These are phyloP conservation scores for Huntiella abstrusa DNA, from an alignment of 2,329 filamentous ascomycete genomes.

Conservation along the genomic window DNA sequence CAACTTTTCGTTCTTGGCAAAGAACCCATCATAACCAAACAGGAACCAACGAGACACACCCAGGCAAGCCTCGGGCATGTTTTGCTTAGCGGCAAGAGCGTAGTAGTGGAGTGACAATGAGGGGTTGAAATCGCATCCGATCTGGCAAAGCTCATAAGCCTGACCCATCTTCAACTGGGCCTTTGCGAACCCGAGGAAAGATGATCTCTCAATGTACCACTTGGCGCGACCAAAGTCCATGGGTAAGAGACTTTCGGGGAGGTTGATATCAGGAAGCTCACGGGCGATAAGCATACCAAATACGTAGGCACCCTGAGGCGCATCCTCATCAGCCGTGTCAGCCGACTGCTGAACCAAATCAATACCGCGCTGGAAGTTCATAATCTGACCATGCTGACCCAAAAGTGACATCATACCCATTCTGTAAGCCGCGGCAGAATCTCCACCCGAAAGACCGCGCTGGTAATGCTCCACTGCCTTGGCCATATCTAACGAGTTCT, in stretches of 20 bases:
- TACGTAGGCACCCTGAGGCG: conserved; percentile 86
- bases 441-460: conserved; percentile 55
- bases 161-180: conserved; percentile 95
- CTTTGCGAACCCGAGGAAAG: conserved; percentile 88
- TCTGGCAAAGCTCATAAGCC: conserved; percentile 81
- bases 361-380: conserved; percentile 60
- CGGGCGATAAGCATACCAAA: conserved; percentile 86
- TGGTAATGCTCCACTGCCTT: conserved; percentile 88
- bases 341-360: conserved; percentile 71
- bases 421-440: conserved; percentile 73
- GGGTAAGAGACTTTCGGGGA: conserved; percentile 52
- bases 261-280: conserved; percentile 74
- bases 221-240: conserved; percentile 55
- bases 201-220: conserved; percentile 88
- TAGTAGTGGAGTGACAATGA: conserved; percentile 91
- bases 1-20: conserved; percentile 87
- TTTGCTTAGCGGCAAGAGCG: conserved; percentile 75
- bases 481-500: conserved; percentile 78
- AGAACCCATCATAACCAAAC: conserved; percentile 80
- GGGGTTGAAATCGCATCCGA: conserved; percentile 89
- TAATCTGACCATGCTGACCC: conserved; percentile 76
- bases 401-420: conserved; percentile 95
- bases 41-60: conserved; percentile 98
- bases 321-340: conserved; percentile 81
- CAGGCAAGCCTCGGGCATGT: conserved; percentile 82